phyloP scores from a whole-genome alignment of 495 filamentous ascomycete genomes.

The Schizothecium vesticola region DNA sequence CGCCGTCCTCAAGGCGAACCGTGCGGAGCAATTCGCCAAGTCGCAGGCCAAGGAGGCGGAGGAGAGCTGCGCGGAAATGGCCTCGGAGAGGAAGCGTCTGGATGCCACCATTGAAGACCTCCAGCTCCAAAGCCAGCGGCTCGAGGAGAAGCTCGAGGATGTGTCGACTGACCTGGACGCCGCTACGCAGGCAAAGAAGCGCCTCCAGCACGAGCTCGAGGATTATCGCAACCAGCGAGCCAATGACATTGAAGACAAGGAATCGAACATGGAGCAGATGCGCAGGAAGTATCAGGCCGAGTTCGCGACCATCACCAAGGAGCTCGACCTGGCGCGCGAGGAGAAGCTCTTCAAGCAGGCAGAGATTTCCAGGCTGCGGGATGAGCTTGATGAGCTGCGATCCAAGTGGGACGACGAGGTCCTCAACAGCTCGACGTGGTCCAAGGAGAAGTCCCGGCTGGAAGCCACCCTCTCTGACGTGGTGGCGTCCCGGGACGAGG shows the following conservation, averaged over 20 bases:
- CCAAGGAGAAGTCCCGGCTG: conserved; percentile 91
- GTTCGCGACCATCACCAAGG: conserved; percentile 79
- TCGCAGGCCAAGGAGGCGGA: conserved; percentile 83
- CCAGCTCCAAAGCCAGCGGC: conserved; percentile 79
- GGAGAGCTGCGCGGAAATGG: conserved; percentile 80
- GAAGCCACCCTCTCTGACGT: conserved; percentile 89
- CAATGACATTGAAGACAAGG: conserved; percentile 95
- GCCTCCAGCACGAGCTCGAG: conserved; percentile 94
- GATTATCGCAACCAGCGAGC: conserved; percentile 93
- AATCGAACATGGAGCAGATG: conserved; percentile 93
- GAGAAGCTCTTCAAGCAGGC: conserved; percentile 59
- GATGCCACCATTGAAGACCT: conserved; percentile 85
- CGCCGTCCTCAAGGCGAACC: conserved; percentile 81
- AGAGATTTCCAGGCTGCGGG: conserved; percentile 71
- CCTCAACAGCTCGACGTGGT: conserved; percentile 95
- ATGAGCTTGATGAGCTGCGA: conserved; percentile 90
- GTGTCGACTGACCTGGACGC: conserved; percentile 81
- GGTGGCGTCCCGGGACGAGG: conserved; percentile 84
- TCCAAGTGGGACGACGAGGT: conserved; percentile 99
- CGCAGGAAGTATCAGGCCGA: conserved; percentile 95
- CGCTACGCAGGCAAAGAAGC: conserved; percentile 85
- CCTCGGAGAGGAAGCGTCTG: conserved; percentile 89
- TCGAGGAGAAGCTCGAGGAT: conserved; percentile 89
- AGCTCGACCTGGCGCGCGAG: conserved; percentile 90
- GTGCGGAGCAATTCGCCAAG: conserved; percentile 92